Percentiles rank a stretch among this genome's conserved stretches.
Evolutionary conservation across 345 rosid genomes (phyloP).

Genomic region (Firmiana major): DNA sequence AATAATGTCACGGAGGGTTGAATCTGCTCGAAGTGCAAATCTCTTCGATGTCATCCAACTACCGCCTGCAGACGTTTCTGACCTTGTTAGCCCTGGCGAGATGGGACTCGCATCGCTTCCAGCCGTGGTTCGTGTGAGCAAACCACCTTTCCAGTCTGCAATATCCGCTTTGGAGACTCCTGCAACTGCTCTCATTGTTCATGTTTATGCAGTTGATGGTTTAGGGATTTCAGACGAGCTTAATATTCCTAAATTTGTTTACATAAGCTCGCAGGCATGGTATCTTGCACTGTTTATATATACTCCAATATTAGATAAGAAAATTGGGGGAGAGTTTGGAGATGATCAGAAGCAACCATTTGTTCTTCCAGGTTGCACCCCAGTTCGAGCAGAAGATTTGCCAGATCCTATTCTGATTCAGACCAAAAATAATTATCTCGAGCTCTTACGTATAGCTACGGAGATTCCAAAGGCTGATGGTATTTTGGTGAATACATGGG

Average conservation of each 20-base stretch:
- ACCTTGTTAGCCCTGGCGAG: background rate
- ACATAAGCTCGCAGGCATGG: slow-evolving; percentile 18
- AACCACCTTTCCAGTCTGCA: background rate
- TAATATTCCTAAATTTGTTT: background rate
- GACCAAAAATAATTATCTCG: slow-evolving; percentile 15
- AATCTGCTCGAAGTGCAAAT: background rate
- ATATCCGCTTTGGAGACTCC: background rate
- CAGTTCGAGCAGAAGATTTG: slow-evolving; percentile 39
- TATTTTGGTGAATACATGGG: slow-evolving; percentile 58
- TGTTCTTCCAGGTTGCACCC: slow-evolving; percentile 48
- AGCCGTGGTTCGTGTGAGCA: background rate
- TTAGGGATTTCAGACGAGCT: background rate
- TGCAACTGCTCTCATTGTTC: background rate
- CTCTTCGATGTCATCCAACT: background rate
- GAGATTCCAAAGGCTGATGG: slow-evolving; percentile 43
- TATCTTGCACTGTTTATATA: slow-evolving; percentile 35
- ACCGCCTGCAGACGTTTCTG: background rate
- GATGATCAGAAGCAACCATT: slow-evolving; percentile 26
- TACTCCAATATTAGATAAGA: slow-evolving; percentile 29
- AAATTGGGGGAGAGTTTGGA: slow-evolving; percentile 32
- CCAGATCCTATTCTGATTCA: slow-evolving; percentile 28
- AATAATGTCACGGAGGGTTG: background rate
- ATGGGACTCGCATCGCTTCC: background rate
- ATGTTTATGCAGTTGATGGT: background rate
- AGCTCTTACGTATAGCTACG: slow-evolving; percentile 13